Evolutionary conservation across 352 stramenopile genomes (phyloP), one percentile per base, ranked within the genome.

Genomic region (Phytopythium cucurbitacearum): DNA sequence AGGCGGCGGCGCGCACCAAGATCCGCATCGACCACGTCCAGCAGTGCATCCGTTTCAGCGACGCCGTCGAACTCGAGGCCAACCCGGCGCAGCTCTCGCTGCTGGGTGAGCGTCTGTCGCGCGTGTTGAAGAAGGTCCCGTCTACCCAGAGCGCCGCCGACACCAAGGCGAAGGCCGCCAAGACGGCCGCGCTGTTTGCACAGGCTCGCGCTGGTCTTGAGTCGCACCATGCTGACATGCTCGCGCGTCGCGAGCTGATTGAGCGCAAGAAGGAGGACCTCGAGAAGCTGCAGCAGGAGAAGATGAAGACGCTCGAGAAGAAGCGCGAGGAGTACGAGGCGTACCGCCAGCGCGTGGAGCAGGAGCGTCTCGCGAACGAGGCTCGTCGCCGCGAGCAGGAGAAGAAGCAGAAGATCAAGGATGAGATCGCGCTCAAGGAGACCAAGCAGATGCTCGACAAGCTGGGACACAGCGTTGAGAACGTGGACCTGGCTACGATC

Each of bases 211-310:
- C 62, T 28, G 71, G 65, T 40, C 49, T 96, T 16, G 61, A 80
- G 36, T 47, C 67, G 28, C 88, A 97, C 54, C 92, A 97, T 56
- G 67, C 73, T n/a, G 69, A 76, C 33, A 91, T 96, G 54, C 67
- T 98, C 4, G 84, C 85, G 43, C 89, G 96, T 45, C 96, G 97
- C 44, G 82, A 94, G 47, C 72, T 98, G 40, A 99, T 99, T 60
- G 95, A 99, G 67, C 91, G 94, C 59, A 91, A 96, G 40, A 99
- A 99, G 71, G 96, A 99, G 68, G 94, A 98, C 63, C 77, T 96
- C 0, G 96, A 99, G 65, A 87, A 95, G 21, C 62, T 97, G 50
- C 85, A 96, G 61, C 89, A 98, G 64, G 94, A 98, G 56, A 93
- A 96, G 54, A 57, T 91, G 34, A 87, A 92, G 55, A 82, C 81